These are phyloP conservation scores for Neopestalotiopsis sp. DNA, from an alignment of 2,329 filamentous ascomycete genomes.

Conservation along the genomic window DNA sequence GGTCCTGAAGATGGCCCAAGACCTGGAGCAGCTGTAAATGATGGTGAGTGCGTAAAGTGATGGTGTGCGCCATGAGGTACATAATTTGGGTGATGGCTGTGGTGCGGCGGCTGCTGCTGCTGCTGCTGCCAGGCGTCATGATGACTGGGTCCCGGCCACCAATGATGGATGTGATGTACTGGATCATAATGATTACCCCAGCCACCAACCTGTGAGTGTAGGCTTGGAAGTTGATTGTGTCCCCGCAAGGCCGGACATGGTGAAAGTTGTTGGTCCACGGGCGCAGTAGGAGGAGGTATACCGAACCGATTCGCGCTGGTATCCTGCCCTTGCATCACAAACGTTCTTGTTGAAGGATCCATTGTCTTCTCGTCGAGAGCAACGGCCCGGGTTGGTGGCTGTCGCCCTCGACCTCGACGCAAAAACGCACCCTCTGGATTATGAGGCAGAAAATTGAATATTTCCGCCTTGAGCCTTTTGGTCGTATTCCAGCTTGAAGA, in stretches of 20 bases:
- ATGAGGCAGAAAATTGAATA: not conserved
- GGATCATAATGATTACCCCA: slow-evolving; percentile 30
- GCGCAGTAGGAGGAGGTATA: no score
- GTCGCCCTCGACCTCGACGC: slow-evolving; percentile 9
- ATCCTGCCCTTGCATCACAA: slow-evolving; percentile 28
- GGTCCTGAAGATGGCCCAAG: not conserved
- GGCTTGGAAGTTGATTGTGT: slow-evolving; percentile 26
- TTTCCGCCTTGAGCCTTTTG: not conserved
- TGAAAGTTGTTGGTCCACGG: slow-evolving; percentile 26
- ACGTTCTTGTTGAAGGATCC: slow-evolving; percentile 36
- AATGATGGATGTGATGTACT: slow-evolving; percentile 21
- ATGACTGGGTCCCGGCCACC: slow-evolving; percentile 18
- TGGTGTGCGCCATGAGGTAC: not conserved
- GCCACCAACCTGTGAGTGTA: slow-evolving; percentile 23
- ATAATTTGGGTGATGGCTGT: not conserved
- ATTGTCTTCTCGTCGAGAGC: slow-evolving; percentile 23
- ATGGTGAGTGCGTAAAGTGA: slow-evolving; percentile 13
- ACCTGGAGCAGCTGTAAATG: slow-evolving; percentile 8
- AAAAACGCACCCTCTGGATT: not conserved
- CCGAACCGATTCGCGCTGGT: not conserved
- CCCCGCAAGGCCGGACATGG: slow-evolving; percentile 35
- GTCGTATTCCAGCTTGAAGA: not conserved
- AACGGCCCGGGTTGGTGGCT: slow-evolving; percentile 20
- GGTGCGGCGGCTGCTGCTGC: no score
- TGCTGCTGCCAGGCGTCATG: slow-evolving; percentile 17